Percentiles rank a stretch among this genome's conserved stretches.
phyloP scores from a whole-genome alignment of 1,139 yeast species.

The Yarrowia galli region DNA sequence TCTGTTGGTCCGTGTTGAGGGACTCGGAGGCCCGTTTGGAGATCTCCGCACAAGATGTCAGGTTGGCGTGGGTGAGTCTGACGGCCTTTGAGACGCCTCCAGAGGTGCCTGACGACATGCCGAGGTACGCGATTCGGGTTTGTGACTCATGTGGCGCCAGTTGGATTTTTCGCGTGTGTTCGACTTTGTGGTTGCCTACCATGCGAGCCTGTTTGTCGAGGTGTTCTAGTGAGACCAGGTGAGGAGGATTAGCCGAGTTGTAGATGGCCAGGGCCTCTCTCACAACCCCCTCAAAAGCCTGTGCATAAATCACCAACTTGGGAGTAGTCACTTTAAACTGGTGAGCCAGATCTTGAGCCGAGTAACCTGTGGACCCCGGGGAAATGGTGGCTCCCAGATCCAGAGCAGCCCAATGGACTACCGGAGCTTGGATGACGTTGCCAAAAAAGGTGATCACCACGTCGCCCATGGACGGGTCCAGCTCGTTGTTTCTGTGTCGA shows the following conservation, averaged over 20 bases:
- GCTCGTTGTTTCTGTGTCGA: slow-evolving; percentile 23
- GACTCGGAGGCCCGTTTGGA: slow-evolving; percentile 8
- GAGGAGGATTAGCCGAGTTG: slow-evolving; percentile 39
- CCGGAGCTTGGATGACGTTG: slow-evolving; percentile 48
- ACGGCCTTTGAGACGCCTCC: slow-evolving; percentile 76
- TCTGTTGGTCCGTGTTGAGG: slow-evolving; percentile 42
- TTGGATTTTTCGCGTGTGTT: slow-evolving; percentile 23
- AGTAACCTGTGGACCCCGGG: slow-evolving; percentile 52
- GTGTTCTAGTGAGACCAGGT: slow-evolving; percentile 43
- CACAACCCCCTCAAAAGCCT: slow-evolving; percentile 43
- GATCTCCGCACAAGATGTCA: slow-evolving; percentile 48
- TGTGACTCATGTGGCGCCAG: slow-evolving; percentile 32
- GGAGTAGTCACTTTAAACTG: slow-evolving; percentile 49
- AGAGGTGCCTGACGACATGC: slow-evolving; percentile 79
- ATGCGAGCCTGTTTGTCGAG: slow-evolving; percentile 41
- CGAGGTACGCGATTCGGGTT: slow-evolving; percentile 49
- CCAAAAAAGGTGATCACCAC: slow-evolving; percentile 49
- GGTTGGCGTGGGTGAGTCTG: slow-evolving; percentile 60
- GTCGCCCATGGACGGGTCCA: slow-evolving; percentile 44
- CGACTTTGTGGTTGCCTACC: slow-evolving; percentile 12
- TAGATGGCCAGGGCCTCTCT: slow-evolving; percentile 46
- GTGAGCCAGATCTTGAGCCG: slow-evolving; percentile 50
- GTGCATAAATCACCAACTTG: slow-evolving; percentile 46
- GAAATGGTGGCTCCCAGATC: slow-evolving; percentile 50
- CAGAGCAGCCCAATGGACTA: slow-evolving; percentile 49